Conservation (phyloP, 139 green algal genomes). For the Chlorella sp. region DNA sequence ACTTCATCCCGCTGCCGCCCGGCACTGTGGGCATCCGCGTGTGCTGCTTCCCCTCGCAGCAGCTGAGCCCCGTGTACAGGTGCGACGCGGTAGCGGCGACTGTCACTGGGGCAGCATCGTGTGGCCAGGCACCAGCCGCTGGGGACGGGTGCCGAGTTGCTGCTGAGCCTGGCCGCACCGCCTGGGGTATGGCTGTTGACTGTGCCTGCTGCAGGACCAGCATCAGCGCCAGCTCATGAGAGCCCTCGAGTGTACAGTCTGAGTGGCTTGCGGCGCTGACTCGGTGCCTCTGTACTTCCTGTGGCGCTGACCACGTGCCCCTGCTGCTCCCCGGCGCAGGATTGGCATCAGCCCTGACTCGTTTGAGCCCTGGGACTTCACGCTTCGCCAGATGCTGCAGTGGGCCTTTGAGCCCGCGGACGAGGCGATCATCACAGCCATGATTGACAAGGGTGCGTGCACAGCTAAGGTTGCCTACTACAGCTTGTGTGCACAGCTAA, state of each 20-base stretch:
- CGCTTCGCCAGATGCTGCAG: constrained; percentile 60
- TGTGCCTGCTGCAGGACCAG: constrained; percentile 25
- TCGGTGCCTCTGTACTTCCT: not conserved
- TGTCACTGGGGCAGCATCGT: no score
- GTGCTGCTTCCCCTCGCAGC: constrained; percentile 69
- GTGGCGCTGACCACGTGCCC: not conserved
- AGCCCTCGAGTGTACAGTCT: not conserved
- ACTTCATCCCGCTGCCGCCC: constrained; percentile 80
- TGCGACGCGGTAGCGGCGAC: no score
- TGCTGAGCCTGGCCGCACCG: no score
- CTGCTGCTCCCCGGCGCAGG: not conserved
- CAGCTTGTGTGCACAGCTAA: no score
- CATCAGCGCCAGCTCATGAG: constrained; percentile 53
- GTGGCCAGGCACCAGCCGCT: no score
- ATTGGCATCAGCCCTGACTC: constrained; percentile 59
- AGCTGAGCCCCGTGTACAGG: constrained; percentile 45
- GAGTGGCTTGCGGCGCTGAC: not conserved
- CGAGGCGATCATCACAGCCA: constrained; percentile 37
- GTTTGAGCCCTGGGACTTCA: constrained; percentile 53
- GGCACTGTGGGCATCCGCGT: constrained; percentile 55
- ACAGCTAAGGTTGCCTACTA: no score
- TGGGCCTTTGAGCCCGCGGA: constrained; percentile 70
- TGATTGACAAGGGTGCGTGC: constrained; percentile 37
- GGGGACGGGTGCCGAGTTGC: no score
- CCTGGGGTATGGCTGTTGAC: no score